A percentile compares a stretch with the other conserved stretches of the same genome.
Evolutionary conservation across 306 rosid species (phyloP).

Genomic region (Urtica urens): DNA sequence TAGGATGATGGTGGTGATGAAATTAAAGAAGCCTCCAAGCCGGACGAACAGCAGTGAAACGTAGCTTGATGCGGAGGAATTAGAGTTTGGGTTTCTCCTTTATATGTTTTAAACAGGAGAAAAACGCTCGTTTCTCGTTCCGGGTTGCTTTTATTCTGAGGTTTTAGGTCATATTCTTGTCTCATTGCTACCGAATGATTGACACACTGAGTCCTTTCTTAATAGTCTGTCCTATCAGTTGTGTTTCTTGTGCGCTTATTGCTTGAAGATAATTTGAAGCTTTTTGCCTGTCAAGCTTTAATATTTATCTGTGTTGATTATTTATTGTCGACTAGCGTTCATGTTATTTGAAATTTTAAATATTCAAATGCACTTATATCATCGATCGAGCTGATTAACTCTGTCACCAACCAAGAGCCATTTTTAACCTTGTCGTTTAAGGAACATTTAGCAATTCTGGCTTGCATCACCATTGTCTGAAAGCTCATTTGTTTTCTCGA

Average conservation of each 20-base stretch:
- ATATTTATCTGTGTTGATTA: conserved; percentile 2
- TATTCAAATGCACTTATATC: no score
- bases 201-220: conserved; percentile 27
- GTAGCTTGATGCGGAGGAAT: conserved; percentile 19
- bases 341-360: no score
- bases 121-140: conserved; percentile 37
- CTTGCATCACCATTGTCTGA: no score
- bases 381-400: no score
- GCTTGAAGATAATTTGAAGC: conserved; percentile 33
- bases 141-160: conserved; percentile 28
- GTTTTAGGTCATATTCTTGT: conserved; percentile 52
- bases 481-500: no score
- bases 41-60: conserved; percentile 40
- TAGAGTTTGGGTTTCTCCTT: conserved; percentile 65
- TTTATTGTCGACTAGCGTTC: no score
- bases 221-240: conserved; percentile 54
- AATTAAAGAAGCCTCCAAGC: conserved; percentile 81
- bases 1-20: conserved; percentile 98
- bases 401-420: no score
- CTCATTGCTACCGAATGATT: conserved; percentile 45
- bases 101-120: conserved; percentile 68
- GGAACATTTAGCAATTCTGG: no score
- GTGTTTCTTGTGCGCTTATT: conserved; percentile 46
- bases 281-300: conserved; percentile 27
- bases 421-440: no score